Conservation (phyloP, 208 protist species). For the Acanthamoeba castellanii region DNA sequence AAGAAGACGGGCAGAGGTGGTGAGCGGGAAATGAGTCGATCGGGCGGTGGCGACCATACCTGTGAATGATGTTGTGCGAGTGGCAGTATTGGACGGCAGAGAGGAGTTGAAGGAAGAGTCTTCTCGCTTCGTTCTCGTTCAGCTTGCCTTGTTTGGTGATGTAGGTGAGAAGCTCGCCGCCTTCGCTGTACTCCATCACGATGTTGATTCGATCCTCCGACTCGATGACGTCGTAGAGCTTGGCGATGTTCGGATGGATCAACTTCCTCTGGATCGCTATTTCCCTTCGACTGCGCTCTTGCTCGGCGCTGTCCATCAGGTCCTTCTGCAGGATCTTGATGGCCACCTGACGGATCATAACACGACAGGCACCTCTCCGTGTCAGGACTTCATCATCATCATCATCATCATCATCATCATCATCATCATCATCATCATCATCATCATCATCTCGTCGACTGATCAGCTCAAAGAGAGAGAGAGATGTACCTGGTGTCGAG, state of each 20-base stretch:
- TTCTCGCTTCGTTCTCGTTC: constrained; percentile 90
- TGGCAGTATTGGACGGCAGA: constrained; percentile 94
- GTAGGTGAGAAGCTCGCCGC: constrained; percentile 95
- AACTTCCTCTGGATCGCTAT: constrained; percentile 83
- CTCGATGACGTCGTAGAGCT: constrained; percentile 85
- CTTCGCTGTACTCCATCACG: constrained; percentile 77
- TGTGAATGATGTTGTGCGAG: constrained; percentile 91
- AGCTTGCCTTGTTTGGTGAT: constrained; percentile 91
- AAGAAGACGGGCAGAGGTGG: neutral
- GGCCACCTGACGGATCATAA: neutral
- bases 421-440: too few relatives aligned
- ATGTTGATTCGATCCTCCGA: constrained; percentile 64
- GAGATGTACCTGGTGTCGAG: constrained; percentile 1
- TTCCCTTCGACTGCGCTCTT: constrained; percentile 22
- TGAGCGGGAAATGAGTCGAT: neutral
- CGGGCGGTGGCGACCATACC: neutral
- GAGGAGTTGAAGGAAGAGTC: constrained; percentile 95
- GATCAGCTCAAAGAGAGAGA: neutral
- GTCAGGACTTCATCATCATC: too few relatives aligned
- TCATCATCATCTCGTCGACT: too few relatives aligned
- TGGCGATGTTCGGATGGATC: constrained; percentile 85
- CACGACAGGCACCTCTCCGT: neutral
- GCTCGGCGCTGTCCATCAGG: constrained; percentile 38
- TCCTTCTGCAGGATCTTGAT: constrained; percentile 67
- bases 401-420: too few relatives aligned